Evolutionary conservation across 306 rosid genomes (phyloP), one percentile per base, ranked within the genome.

Genomic region (Astragalus glycyphyllos): DNA sequence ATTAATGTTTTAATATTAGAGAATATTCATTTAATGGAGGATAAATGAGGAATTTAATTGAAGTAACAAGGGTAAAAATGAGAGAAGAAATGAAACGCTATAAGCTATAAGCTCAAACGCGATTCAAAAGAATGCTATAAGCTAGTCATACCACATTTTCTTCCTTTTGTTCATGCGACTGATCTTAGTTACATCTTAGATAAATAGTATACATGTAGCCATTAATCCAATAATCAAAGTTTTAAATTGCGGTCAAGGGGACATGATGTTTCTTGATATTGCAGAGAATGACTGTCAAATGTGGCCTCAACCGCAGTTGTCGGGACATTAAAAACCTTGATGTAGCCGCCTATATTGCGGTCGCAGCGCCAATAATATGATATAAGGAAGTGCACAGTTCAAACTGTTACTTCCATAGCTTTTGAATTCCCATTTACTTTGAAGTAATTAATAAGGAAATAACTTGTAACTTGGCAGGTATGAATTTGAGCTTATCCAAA

Each of bases 381-480:
- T 26, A 13, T 48, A 6, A 12, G 58, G 7, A 32, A 9, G 12
- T 48, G 7, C 16, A 69, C 40, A 13, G 9, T 41, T 47, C 50
- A 56, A 4, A 44, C 46, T 65, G 17, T 12, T 8, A 34, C 46
- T 8, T 65, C 45, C 56, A 55, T 46, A 62, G 7, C 34, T 65
- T 75, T 75, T 65, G 48, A 11, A 55, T 55, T 55, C 5, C 13
- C 8, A 0, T 15, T 53, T 53, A 17, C 7, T 53, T 40, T 40
- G 45, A 40, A 20, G 14, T 53, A 10, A 20, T 10, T 31, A 53
- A 53, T 40, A 11, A 6, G 45, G 45, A 6, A 40, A 40, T 10
- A 59, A 59, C 11, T 57, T 71, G 41, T 50, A 54, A 66, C 13
- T 11, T 53, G 47, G 16, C 34, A 82, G 86, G 47, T 61, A 61